Percentiles rank a stretch among this genome's conserved stretches.
Conservation (phyloP, 139 green algal genomes). For the Mesotaenium endlicherianum region DNA sequence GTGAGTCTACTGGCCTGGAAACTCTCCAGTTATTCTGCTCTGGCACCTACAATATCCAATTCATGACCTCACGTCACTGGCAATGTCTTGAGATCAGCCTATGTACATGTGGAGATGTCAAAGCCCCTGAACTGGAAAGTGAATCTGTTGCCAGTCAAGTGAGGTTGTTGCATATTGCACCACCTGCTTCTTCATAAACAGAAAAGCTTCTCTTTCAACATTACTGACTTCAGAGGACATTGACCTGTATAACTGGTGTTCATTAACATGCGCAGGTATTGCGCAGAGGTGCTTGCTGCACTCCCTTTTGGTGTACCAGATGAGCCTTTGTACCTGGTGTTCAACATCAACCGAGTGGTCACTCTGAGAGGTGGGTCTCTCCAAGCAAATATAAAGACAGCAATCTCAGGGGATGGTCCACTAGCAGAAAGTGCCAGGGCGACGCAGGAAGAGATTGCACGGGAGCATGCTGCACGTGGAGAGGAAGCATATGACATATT, state of each 20-base stretch:
- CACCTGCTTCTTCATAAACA: too few relatives aligned
- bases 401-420: neutral
- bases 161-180: too few relatives aligned
- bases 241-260: neutral
- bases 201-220: too few relatives aligned
- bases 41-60: too few relatives aligned
- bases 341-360: conserved; percentile 63
- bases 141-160: too few relatives aligned
- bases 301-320: conserved; percentile 67
- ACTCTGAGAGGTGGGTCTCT: conserved; percentile 52
- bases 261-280: conserved; percentile 22
- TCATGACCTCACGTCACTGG: too few relatives aligned
- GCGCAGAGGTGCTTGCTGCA: conserved; percentile 53
- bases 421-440: neutral
- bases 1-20: neutral
- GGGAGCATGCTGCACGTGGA: neutral
- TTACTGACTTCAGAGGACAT: too few relatives aligned
- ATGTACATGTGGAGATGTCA: too few relatives aligned
- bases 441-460: neutral
- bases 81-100: too few relatives aligned
- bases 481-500: conserved; percentile 8
- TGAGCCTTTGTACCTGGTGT: conserved; percentile 68
- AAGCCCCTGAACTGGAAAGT: too few relatives aligned
- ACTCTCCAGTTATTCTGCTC: neutral
- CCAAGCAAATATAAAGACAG: conserved; percentile 4